Base-by-base conservation (phyloP, 2,329 filamentous ascomycete species). In the Fusarium gaditjirri region DNA sequence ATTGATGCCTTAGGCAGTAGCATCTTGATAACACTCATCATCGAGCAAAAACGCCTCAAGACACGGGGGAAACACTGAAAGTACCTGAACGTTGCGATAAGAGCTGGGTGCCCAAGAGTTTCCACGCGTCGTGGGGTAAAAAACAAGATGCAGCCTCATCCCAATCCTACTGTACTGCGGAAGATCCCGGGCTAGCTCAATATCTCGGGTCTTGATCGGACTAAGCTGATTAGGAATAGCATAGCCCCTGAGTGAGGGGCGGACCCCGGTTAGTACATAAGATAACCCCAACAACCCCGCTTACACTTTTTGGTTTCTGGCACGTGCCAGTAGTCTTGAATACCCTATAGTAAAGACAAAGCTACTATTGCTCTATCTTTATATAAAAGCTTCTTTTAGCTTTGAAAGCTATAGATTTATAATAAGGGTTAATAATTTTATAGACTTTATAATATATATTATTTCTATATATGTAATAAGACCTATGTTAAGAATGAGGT, bases 401-500 rank as follows among this genome's bases (percentile, higher is more conserved):
- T 25, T 25, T 5, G 5, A 25, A 25, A 25, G 25, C 25, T 4
- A 25, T 4, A 25, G 4, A 25, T 25, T 25, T 25, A 25, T 25
- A 25, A 25, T 25, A 25, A 5, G 25, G 4, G 25, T 25, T 25
- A 25, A 25, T 25, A 25, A 4, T 25, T 25, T 25, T 25, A 25
- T 13, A 33, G 31, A 33, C 12, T 33, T 17, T 1, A 5, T 31
- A 1, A 11, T 1, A 3, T n/a, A 0, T 6, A 6, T 6, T 1
- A 9, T 5, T 17, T 13, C 0, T 8, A 17, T 0, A 31, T 11
- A 17, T 17, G 2, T 17, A 31, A 5, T 17, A n/a, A 12, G 3
- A 3, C 14, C 1, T n/a, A 4, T 31, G 7, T 4, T 5, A 7
- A 21, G 3, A 49, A 23, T 23, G 10, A 13, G 2, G 3, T 3